These are phyloP conservation scores for Aspergillus versicolor DNA, from an alignment of 2,329 filamentous ascomycete genomes.

Conservation along the genomic window DNA sequence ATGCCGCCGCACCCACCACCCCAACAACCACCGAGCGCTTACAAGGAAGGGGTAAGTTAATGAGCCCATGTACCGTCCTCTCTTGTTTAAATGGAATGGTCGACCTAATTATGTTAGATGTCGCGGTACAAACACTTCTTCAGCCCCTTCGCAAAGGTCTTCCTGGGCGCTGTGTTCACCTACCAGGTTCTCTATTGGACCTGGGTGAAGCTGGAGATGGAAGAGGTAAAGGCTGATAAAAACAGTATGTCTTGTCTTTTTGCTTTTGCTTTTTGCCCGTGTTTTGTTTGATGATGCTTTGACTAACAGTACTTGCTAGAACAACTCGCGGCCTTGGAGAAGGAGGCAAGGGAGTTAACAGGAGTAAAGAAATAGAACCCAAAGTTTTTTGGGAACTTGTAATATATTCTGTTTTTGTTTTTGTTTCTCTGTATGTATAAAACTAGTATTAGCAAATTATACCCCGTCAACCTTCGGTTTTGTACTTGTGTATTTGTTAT, in stretches of 20 bases:
- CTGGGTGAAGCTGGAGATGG: constrained; percentile 50
- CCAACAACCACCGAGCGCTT: constrained; percentile 14
- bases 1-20: neutral
- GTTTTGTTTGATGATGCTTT: neutral
- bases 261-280: neutral
- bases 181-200: constrained; percentile 50
- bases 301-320: constrained; percentile 22
- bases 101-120: constrained; percentile 26
- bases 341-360: constrained; percentile 35
- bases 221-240: constrained; percentile 44
- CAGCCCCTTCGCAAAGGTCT: constrained; percentile 48
- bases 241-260: constrained; percentile 32
- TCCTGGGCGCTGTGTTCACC: constrained; percentile 48
- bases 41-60: constrained; percentile 31
- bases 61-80: neutral
- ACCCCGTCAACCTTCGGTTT: neutral
- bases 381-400: neutral
- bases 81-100: neutral
- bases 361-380: constrained; percentile 24
- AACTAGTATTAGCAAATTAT: neutral
- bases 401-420: neutral
- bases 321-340: constrained; percentile 35
- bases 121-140: constrained; percentile 41
- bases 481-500: neutral
- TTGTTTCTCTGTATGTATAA: neutral